These are phyloP conservation scores for Nakazawaea ernobii DNA, from an alignment of 805 yeast species.

Conservation along the genomic window DNA sequence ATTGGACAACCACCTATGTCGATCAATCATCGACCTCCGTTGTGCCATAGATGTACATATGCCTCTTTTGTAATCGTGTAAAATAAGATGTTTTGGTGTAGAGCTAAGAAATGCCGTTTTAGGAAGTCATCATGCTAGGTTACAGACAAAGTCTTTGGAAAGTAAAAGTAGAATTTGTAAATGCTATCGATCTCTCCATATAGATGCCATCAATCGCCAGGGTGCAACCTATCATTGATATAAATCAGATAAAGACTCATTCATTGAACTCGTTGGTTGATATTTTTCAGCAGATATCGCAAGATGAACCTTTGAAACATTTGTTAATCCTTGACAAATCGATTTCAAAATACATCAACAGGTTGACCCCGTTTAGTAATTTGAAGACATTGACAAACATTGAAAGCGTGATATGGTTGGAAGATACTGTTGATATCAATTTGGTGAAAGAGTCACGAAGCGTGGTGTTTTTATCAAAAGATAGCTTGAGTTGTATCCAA, in stretches of 20 bases:
- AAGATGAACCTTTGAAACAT: slow-evolving; percentile 4
- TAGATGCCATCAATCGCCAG: not conserved
- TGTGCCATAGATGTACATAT: no score
- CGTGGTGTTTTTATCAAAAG: slow-evolving; percentile 17
- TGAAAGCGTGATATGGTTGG: slow-evolving; percentile 24
- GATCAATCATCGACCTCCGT: no score
- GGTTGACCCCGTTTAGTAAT: slow-evolving; percentile 21
- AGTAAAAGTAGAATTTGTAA: no score
- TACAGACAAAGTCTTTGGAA: no score
- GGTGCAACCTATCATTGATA: not conserved
- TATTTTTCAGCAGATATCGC: slow-evolving; percentile 6
- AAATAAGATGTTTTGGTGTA: no score
- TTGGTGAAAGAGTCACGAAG: slow-evolving; percentile 15
- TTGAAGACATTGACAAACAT: slow-evolving; percentile 20
- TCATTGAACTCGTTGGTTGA: slow-evolving; percentile 4
- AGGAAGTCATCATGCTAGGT: no score
- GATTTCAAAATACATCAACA: slow-evolving; percentile 20
- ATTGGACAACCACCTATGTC: no score
- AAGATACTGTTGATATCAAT: slow-evolving; percentile 10
- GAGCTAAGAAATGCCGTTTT: no score
- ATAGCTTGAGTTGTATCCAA: not conserved
- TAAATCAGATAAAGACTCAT: not conserved
- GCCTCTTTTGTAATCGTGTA: no score
- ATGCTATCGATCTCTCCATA: no score
- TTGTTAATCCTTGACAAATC: slow-evolving; percentile 15